phyloP scores from a whole-genome alignment of 768 basidiomycete genomes.

The Suillus tomentosus region DNA sequence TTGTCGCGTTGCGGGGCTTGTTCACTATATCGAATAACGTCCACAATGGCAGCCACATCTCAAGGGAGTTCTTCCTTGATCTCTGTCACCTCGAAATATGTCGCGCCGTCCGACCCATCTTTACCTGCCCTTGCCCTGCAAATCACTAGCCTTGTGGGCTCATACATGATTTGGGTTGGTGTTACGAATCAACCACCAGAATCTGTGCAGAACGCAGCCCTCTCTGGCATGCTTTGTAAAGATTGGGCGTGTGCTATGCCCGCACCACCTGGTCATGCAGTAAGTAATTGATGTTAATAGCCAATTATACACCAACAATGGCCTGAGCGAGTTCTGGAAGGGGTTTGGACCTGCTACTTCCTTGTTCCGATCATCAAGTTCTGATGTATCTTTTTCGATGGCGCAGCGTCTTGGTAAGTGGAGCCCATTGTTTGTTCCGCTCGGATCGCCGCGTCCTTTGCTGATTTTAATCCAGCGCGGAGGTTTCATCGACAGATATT shows the following conservation, averaged over 20 bases:
- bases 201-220: constrained; percentile 49
- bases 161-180: constrained; percentile 85
- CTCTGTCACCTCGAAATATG: constrained; percentile 48
- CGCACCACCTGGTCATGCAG: constrained; percentile 27
- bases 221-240: constrained; percentile 57
- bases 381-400: constrained; percentile 71
- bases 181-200: constrained; percentile 49
- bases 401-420: constrained; percentile 76
- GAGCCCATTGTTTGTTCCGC: constrained; percentile 8
- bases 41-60: not conserved
- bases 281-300: constrained; percentile 20
- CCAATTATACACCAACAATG: constrained; percentile 3
- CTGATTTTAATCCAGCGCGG: constrained; percentile 46
- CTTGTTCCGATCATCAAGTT: constrained; percentile 61
- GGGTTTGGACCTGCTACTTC: constrained; percentile 49
- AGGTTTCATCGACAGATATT: constrained; percentile 71
- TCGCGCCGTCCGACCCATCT: constrained; percentile 50
- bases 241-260: constrained; percentile 91
- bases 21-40: not conserved
- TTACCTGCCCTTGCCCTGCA: constrained; percentile 65
- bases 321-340: constrained; percentile 4
- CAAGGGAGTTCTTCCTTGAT: constrained; percentile 27
- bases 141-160: constrained; percentile 64
- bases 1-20: not conserved
- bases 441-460: constrained; percentile 17